Evolutionary conservation across 176 grass and related monocot genomes (phyloP), one percentile per base, ranked within the genome.

Genomic region (Phoenix roebelenii): DNA sequence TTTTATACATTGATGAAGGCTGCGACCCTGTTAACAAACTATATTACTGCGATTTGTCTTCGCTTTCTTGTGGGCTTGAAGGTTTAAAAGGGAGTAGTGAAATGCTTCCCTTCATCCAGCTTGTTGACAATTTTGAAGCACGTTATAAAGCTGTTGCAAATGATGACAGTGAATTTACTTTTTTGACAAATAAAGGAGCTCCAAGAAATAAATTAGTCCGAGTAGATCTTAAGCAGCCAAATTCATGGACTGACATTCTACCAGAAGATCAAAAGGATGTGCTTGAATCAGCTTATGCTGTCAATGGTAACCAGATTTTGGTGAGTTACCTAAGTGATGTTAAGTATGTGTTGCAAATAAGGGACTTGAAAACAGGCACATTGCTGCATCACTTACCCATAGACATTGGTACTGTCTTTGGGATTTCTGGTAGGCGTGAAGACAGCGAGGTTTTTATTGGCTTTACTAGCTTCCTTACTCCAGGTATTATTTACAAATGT

Each of bases 301-400:
- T 88, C 69, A 90, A 90, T 29, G 61, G 66, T 62, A 79, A 88
- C 72, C 83, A 96, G 70, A 52, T 96, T 16, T 69, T 96, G 72
- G 79, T 89, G 52, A 79, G 80, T 61, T 96, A 90, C 69, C 85
- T 96, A 77, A 87, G 80, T 74, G 86, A 96, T 85, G 86, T 90
- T 39, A 96, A 96, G 66, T 77, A 90, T 63, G 66, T 84, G 63
- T 59, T 96, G 58, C 86, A 96, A 74, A 74, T 96, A 74, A 82
- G 92, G 68, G 87, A 96, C 53, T 76, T 90, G 77, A 64, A 59
- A 54, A 87, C 92, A 51, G 92, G 86, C 61, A 70, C 55, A n/a
- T 80, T 90, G 24, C 71, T 96, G 64, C 73, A 90, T 75, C 72
- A 71, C 72, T 77, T 96, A 54, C 83, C 86, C 64, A 52, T 96